These are phyloP conservation scores for Tylopilus intermedius DNA, from an alignment of 768 basidiomycete genomes.

Conservation along the genomic window DNA sequence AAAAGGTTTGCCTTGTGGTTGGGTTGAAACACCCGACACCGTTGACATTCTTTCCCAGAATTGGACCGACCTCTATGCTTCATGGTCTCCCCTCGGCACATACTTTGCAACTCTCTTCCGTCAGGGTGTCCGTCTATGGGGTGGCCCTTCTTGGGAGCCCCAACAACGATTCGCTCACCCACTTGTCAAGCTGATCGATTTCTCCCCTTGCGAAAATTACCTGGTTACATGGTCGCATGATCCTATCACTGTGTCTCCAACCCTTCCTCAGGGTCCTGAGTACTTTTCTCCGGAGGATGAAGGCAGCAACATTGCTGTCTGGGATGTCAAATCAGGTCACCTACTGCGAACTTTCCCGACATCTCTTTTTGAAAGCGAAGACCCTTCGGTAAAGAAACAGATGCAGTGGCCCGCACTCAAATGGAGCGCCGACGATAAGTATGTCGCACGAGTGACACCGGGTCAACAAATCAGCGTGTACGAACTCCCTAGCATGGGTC, in stretches of 20 bases:
- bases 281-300: constrained; percentile 92
- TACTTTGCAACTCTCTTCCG: constrained; percentile 90
- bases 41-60: constrained; percentile 44
- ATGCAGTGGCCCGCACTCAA: constrained; percentile 95
- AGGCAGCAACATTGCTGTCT: constrained; percentile 95
- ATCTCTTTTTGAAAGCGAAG: constrained; percentile 54
- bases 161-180: constrained; percentile 93
- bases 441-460: constrained; percentile 81
- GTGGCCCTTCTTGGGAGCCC: constrained; percentile 83
- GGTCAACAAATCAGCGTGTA: constrained; percentile 95
- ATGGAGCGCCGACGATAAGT: constrained; percentile 97
- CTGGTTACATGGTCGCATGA: constrained; percentile 97
- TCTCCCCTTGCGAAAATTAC: constrained; percentile 95
- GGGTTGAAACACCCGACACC: not conserved
- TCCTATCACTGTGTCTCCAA: constrained; percentile 80
- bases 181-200: constrained; percentile 91
- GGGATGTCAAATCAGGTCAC: constrained; percentile 93
- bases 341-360: constrained; percentile 89
- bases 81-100: constrained; percentile 97
- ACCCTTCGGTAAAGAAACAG: constrained; percentile 61
- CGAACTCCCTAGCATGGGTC: constrained; percentile 88
- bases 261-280: constrained; percentile 73
- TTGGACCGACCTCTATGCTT: constrained; percentile 95
- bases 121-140: constrained; percentile 95
- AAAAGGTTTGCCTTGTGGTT: constrained; percentile 51